Base-by-base conservation (phyloP, 768 basidiomycete species). In the Tephrocybe sp. region DNA sequence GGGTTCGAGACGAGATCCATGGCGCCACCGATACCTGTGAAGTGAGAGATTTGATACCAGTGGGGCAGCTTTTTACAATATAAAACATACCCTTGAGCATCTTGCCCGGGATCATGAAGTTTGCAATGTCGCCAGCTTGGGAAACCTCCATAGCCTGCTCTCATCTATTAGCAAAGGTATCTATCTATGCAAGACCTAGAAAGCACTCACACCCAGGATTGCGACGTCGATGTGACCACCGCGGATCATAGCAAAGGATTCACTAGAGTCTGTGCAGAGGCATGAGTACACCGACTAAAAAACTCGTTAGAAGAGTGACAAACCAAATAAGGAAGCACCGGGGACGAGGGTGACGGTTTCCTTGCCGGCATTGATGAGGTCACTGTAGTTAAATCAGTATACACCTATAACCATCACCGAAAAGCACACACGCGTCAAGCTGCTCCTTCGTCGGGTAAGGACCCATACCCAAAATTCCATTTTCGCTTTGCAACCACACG, bases 91-190 rank as follows among this genome's bases (percentile, higher is more conserved):
- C 88, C 76, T 89, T 92, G 27, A 92, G 78, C 65, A 93, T 79
- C 73, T 97, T 96, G 12, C 93, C 92, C 2, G 94, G 95, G 61
- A 97, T 94, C 95, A 97, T 98, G 65, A 92, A 98, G 74, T 98
- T 98, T 49, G 95, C 95, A 55, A 98, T 88, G 65, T 98, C 95
- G 32, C 92, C 94, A 1, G 82, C 83, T 56, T 89, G 85, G 1
- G 92, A 93, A 41, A 98, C 95, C 77, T 98, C 86, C 91, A 98
- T 92, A 9, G 92, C 92, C 89, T 92, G 50, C 9, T 35, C 46
- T 21, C 16, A 26, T n/a, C n/a, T 26, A 34, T 47, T 6, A 62
- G 15, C 25, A 45, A 42, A 22, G 44, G 97, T 89, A 2, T 11
- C 90, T 88, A 85, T 19, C 87, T 87, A 87, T 89, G 49, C 52